Base-by-base conservation (phyloP, 1,284 basidiomycete species). In the Malassezia vespertilionis region DNA sequence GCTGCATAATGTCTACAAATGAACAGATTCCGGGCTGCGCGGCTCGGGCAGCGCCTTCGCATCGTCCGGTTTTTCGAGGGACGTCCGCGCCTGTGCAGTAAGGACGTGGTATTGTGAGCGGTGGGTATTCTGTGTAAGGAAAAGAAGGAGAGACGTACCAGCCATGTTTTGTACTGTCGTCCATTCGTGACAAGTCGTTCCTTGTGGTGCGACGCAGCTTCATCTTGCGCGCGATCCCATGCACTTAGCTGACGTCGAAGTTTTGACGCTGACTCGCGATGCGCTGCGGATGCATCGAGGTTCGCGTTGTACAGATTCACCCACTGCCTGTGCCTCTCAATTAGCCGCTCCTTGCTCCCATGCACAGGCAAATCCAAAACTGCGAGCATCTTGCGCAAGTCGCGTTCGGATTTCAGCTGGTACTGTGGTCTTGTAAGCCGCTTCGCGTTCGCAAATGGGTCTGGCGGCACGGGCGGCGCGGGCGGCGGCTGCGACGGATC, bases 301-400 rank as follows among this genome's bases (percentile, higher is more conserved):
- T 69, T 69, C 30, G 60, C 63, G 40, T 69, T 69, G 47, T 55
- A 69, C 17, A 66, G 40, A 41, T 65, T 66, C 43, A 69, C 45
- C 63, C 63, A 69, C 22, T 66, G 61, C 2, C 62, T 54, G 33
- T 66, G 64, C 2, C 65, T 46, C 34, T 65, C 60, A 7, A 60
- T 41, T 28, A 65, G 28, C 26, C 48, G 53, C 20, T 63, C 62
- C 5, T 51, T 52, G 15, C 46, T 43, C 5, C 65, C 65, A 7
- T 48, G 33, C 3, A 53, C 53, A 2, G 60, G 46, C 0, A 69
- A 46, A 5, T 52, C 46, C 12, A 47, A 41, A 2, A 50, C 47
- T 24, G 53, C 49, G 30, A 66, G 57, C 27, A 61, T 36, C 40
- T 58, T 60, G 45, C 59, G 60, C 12, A 69, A 44, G 7, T 63